phyloP scores from a whole-genome alignment of 441 rosid species.

The Adansonia grandidieri region DNA sequence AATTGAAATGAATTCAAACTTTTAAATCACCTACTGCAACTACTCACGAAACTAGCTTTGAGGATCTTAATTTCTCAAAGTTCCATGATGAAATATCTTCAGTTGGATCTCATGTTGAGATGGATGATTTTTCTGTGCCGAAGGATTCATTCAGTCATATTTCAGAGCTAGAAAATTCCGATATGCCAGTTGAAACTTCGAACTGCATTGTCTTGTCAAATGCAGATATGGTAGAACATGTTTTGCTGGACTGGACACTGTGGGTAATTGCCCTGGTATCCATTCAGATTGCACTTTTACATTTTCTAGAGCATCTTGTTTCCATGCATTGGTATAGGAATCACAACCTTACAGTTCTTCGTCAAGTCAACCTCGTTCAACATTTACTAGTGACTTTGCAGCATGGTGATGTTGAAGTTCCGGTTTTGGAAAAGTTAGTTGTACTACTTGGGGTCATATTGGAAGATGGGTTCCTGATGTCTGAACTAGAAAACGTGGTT shows the following conservation, averaged over 20 bases:
- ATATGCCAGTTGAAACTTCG: slow-evolving; percentile 83
- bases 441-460: slow-evolving; percentile 96
- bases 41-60: slow-evolving; percentile 75
- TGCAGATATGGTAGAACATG: slow-evolving; percentile 99
- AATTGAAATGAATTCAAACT: slow-evolving; percentile 51
- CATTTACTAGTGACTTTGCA: slow-evolving; percentile 95
- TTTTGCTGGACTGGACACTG: slow-evolving; percentile 99
- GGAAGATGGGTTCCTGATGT: slow-evolving; percentile 94
- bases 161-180: slow-evolving; percentile 92
- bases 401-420: slow-evolving; percentile 99
- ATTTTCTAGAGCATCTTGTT: slow-evolving; percentile 98
- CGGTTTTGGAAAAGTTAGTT: slow-evolving; percentile 96
- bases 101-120: slow-evolving; percentile 91
- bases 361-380: slow-evolving; percentile 94
- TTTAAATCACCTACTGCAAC: slow-evolving; percentile 55
- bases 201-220: slow-evolving; percentile 99
- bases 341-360: slow-evolving; percentile 96
- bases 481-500: slow-evolving; percentile 97
- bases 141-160: slow-evolving; percentile 95
- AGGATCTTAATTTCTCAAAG: slow-evolving; percentile 82
- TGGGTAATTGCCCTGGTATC: slow-evolving; percentile 96
- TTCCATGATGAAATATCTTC: slow-evolving; percentile 88
- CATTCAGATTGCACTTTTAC: slow-evolving; percentile 90
- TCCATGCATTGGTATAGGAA: slow-evolving; percentile 99
- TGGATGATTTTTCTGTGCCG: slow-evolving; percentile 91